Percentiles rank a stretch among this genome's conserved stretches.
phyloP scores from a whole-genome alignment of 2,329 filamentous ascomycete genomes.

The Fonsecaea erecta region DNA sequence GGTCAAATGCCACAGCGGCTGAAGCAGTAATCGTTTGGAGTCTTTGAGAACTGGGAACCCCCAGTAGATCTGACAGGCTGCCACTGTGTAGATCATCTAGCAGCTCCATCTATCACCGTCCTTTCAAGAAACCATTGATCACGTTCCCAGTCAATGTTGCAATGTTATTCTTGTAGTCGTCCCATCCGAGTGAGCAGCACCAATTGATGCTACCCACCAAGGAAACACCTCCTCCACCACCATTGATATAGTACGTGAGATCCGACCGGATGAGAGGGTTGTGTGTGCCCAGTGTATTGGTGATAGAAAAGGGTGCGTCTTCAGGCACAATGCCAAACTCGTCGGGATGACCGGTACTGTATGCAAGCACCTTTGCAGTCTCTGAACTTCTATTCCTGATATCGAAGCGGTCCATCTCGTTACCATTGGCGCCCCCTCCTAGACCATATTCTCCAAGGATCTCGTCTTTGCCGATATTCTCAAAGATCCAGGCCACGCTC shows the following conservation, averaged over 20 bases:
- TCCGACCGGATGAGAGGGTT: slow-evolving; percentile 39
- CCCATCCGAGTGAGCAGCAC: slow-evolving; percentile 37
- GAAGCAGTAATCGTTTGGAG: no score
- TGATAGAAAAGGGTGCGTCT: slow-evolving; percentile 5
- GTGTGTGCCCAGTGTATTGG: slow-evolving; percentile 37
- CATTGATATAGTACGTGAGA: slow-evolving; percentile 37
- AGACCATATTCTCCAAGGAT: slow-evolving; percentile 38
- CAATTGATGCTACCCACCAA: slow-evolving; percentile 41
- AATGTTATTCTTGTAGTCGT: slow-evolving; percentile 39
- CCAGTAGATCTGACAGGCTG: no score
- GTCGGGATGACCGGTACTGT: slow-evolving; percentile 29
- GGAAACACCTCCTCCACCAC: slow-evolving; percentile 36
- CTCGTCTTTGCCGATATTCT: slow-evolving; percentile 31
- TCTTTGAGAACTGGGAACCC: no score
- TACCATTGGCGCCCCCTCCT: slow-evolving; percentile 42
- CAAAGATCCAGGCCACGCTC: slow-evolving; percentile 33
- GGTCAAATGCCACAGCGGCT: no score
- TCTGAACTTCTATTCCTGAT: slow-evolving; percentile 40
- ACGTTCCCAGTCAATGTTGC: slow-evolving; percentile 39
- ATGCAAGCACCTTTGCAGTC: slow-evolving; percentile 39
- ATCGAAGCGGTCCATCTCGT: slow-evolving; percentile 46
- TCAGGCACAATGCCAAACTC: slow-evolving; percentile 33
- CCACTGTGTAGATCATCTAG: background rate
- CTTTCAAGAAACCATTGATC: slow-evolving; percentile 31
- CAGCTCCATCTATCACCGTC: background rate